Base-by-base conservation (phyloP, 2,329 filamentous ascomycete species). In the Monilinia aucupariae region DNA sequence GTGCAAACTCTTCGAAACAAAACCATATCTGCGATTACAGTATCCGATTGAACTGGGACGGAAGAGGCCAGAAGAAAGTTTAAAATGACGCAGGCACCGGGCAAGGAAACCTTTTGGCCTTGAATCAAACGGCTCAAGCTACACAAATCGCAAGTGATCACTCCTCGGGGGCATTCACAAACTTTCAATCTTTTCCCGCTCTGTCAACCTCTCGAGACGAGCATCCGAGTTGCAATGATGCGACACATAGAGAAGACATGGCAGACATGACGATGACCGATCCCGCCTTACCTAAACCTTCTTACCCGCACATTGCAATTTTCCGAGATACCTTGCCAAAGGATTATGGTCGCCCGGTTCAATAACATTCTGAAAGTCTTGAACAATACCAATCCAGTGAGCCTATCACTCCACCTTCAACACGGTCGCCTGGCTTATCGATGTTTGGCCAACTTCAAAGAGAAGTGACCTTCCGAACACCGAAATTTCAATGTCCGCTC, bases 21-120 rank as follows among this genome's bases (percentile, higher is more conserved):
- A 85, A 86, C 65, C 88, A 91, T 72, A 77, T 78, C 53, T 94
- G 90, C 77, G 90, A 94, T 75, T 93, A 92, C 74, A 90, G 85
- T 70, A 89, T 93, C 69, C 83, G 88, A 39, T 77, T 93, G 67
- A 92, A 92, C 70, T 93, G 90, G 90, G 87, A 88, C 65, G 89
- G 89, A 5, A 82, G 89, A 63, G 81, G 82, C 56, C 87, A 84
- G 72, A 85, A 83, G 75, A 81, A 81, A 65, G 76, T 76, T 59
- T 76, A 79, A 15, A 41, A 53, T 37, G 61, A 34, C 20, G 13
- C 20, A 34, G 55, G 34, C 12, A 41, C 25, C 22, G 64, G 55
- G 9, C 65, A 65, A 45, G 62, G 65, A 32, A 65, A 62, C 25
- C 66, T 70, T 58, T 65, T 60, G 62, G 47, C 39, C 41, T 62